Evolutionary conservation across 2,329 filamentous ascomycete genomes (phyloP).

Genomic region (Penicillium concentricum): DNA sequence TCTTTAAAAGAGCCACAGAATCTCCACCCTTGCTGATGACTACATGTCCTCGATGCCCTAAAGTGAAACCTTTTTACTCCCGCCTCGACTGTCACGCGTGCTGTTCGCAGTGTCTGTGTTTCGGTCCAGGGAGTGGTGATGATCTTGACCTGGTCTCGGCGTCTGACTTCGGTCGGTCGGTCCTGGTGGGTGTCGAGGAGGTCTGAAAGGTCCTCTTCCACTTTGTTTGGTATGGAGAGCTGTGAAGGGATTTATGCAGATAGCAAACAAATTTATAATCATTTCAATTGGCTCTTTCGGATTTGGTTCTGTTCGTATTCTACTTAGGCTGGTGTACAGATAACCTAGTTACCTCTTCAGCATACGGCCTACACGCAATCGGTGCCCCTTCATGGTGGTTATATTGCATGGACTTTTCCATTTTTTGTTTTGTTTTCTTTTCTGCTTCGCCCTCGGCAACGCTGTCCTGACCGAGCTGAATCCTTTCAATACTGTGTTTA

Average conservation of each 20-base stretch:
- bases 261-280: not conserved
- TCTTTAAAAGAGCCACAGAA: conserved; percentile 90
- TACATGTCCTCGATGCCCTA: conserved; percentile 79
- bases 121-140: conserved; percentile 86
- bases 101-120: conserved; percentile 35
- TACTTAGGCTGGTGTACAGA: not conserved
- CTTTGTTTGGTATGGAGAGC: conserved; percentile 47
- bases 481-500: not conserved
- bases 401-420: too few relatives aligned
- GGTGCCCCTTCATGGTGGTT: too few relatives aligned
- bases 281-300: not conserved
- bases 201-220: conserved; percentile 72
- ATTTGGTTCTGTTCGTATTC: too few relatives aligned
- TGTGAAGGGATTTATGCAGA: not conserved
- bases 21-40: conserved; percentile 93
- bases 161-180: conserved; percentile 74
- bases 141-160: conserved; percentile 77
- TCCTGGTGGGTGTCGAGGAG: conserved; percentile 81
- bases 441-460: too few relatives aligned
- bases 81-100: conserved; percentile 37
- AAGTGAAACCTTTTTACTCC: conserved; percentile 72
- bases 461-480: too few relatives aligned
- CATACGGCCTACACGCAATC: too few relatives aligned
- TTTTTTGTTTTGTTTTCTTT: too few relatives aligned
- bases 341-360: too few relatives aligned